Base-by-base conservation (phyloP, 2,329 filamentous ascomycete species). In the Magnaporthiopsis poae region DNA sequence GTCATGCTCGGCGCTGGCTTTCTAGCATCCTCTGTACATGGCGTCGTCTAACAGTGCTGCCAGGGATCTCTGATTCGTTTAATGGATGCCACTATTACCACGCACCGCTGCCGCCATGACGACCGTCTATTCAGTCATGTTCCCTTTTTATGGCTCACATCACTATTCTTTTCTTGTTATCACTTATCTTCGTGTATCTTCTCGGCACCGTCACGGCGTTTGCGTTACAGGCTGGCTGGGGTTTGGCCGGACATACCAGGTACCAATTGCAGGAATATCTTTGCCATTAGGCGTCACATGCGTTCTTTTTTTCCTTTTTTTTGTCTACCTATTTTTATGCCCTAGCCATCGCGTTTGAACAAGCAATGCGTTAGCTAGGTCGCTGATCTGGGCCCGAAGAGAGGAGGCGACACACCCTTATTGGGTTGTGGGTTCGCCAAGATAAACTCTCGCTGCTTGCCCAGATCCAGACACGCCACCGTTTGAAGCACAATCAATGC, bases 261-360 rank as follows among this genome's bases (percentile, higher is more conserved):
- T 56, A 31, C 31, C 31, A 56, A 56, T 25, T 56, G 18, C 46
- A 56, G 46, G 21, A 56, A n/a, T 56, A n/a, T 56, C 2, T n/a
- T 9, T 56, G 46, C 46, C 31, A 2, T 3, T 8, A 36, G 60
- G 46, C 60, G 61, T 29, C 52, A 35, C 36, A 52, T 65, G 67
- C 52, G 63, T 35, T 63, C 29, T 46, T 64, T 64, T 29, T 29
- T 60, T 21, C 21, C 36, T 13, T 66, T 66, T 46, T 64, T 64
- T 27, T 21, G 46, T 27, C 15, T 63, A 27, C 31, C 21, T 31
- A 18, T 27, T 59, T 60, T 12, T 66, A 52, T 31, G 36, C 9
- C 18, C 11, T 18, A 11, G 8, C 46, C 11, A 56, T 56, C 46
- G 7, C 9, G 46, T 9, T 8, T 56, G n/a, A n/a, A 11, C 21